These are phyloP conservation scores for Lunularia cruciata DNA, from an alignment of 225 moss, liverwort and hornwort genomes.

Conservation along the genomic window DNA sequence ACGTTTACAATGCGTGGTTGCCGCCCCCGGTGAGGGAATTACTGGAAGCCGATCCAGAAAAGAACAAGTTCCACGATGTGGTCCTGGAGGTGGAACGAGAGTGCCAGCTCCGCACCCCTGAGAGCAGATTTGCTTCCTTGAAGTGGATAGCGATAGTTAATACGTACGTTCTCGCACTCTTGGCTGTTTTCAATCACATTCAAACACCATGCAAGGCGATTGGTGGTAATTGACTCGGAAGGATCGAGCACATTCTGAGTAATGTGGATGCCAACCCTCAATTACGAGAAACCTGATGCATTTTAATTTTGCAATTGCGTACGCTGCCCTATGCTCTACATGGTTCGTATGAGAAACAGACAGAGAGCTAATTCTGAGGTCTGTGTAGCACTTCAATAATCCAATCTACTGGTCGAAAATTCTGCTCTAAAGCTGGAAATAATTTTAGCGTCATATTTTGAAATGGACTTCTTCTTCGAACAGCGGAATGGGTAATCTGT, in stretches of 20 bases:
- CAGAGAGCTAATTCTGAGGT: too few relatives aligned
- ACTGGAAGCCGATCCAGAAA: conserved; percentile 71
- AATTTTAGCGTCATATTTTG: too few relatives aligned
- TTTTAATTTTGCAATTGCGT: background rate
- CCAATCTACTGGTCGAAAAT: too few relatives aligned
- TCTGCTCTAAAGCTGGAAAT: too few relatives aligned
- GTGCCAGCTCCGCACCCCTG: conserved; percentile 45
- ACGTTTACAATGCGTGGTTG: conserved; percentile 88
- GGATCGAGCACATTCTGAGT: background rate
- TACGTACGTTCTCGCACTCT: conserved; percentile 30
- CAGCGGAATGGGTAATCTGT: too few relatives aligned
- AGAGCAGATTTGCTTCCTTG: conserved; percentile 48
- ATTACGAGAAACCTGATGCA: background rate
- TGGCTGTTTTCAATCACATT: too few relatives aligned
- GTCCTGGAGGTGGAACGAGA: conserved; percentile 48
- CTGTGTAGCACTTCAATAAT: too few relatives aligned
- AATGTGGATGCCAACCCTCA: too few relatives aligned
- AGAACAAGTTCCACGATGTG: conserved; percentile 72
- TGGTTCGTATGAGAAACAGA: too few relatives aligned
- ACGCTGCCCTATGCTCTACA: background rate
- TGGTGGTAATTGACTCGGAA: background rate
- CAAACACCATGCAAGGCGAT: background rate
- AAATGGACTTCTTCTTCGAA: too few relatives aligned
- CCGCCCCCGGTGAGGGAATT: conserved; percentile 64
- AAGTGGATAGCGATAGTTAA: conserved; percentile 52